phyloP scores from a whole-genome alignment of 345 rosid genomes.

The Populus euphratica region DNA sequence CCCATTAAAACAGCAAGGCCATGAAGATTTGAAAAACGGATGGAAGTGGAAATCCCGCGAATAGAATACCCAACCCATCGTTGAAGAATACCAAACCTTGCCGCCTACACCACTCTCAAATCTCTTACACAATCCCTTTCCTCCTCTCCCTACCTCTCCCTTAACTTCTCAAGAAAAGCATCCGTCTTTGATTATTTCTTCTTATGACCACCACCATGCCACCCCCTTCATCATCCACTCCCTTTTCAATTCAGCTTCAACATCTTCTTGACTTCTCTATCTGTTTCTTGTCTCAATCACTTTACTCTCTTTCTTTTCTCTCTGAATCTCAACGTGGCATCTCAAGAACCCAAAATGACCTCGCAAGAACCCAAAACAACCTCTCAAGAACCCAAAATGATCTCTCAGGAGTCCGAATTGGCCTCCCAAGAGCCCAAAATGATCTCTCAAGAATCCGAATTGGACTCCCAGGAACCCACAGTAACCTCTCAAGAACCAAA shows the following conservation, averaged over 20 bases:
- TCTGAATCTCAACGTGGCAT: neutral
- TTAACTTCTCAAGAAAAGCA: conserved; percentile 45
- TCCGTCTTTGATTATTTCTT: conserved; percentile 13
- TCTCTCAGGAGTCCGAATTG: too few species aligned
- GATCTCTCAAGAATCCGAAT: neutral
- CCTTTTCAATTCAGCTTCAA: conserved; percentile 2
- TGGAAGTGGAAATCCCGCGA: conserved; percentile 43
- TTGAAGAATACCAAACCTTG: conserved; percentile 65
- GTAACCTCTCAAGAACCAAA: conserved; percentile 20
- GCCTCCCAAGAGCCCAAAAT: neutral
- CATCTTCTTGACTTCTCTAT: neutral
- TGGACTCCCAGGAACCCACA: neutral
- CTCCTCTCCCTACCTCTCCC: conserved; percentile 38
- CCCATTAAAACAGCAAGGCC: neutral
- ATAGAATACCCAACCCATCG: conserved; percentile 22
- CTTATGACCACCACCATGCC: conserved; percentile 33
- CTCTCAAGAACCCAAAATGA: neutral
- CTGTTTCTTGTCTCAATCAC: neutral
- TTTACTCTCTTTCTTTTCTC: neutral
- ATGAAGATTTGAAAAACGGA: neutral
- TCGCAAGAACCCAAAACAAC: neutral
- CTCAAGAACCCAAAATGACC: conserved; percentile 10
- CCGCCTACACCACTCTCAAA: conserved; percentile 22
- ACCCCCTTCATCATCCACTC: neutral
- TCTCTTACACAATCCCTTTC: conserved; percentile 51